Base-by-base conservation (phyloP, 768 basidiomycete genomes). In the Podaxis sp. region DNA sequence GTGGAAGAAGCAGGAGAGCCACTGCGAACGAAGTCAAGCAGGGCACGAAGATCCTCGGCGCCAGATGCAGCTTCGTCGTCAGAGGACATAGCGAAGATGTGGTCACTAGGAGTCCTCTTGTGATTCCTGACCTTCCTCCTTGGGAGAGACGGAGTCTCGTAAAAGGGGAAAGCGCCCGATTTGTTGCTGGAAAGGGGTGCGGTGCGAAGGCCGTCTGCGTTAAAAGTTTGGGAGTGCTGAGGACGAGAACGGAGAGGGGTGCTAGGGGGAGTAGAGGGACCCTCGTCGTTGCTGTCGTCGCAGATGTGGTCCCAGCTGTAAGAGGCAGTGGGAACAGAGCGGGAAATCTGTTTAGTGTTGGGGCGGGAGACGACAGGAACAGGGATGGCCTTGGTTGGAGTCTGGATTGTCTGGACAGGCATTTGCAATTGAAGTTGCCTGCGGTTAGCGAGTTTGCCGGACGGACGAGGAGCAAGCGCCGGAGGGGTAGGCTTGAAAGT, bases 21-120 rank as follows among this genome's bases (percentile, higher is more conserved):
- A 38, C 42, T 38, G 38, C 65, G 61, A 33, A 67, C 66, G n/a
- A 77, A 68, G 42, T 73, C 74, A 64, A 76, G 72, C 12, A 75
- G 62, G 3, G 70, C 64, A 58, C 69, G 66, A 9, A 72, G 64
- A 42, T 66, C 72, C 53, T 75, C 80, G n/a, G 69, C 70, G 59
- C 75, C 74, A 8, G 81, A 79, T 15, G 76, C 72, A 33, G 75
- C 68, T 64, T 86, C 87, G 70, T 90, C 89, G 65, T 92, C 89
- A 52, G 88, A 86, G 55, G 86, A 88, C 83, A 92, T 86, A 70
- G 79, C 73, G 73, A 91, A 92, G n/a, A 92, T 72, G 53, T 87
- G 87, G 54, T 91, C 90, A 70, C 87, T 90, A 7, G 90, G 89
- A 5, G 82, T 78, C 60, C 89, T 84, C 46, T 73, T 76, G 69